Base-by-base conservation (phyloP, 257 asterid genomes). In the Thymus quinquecostatus region DNA sequence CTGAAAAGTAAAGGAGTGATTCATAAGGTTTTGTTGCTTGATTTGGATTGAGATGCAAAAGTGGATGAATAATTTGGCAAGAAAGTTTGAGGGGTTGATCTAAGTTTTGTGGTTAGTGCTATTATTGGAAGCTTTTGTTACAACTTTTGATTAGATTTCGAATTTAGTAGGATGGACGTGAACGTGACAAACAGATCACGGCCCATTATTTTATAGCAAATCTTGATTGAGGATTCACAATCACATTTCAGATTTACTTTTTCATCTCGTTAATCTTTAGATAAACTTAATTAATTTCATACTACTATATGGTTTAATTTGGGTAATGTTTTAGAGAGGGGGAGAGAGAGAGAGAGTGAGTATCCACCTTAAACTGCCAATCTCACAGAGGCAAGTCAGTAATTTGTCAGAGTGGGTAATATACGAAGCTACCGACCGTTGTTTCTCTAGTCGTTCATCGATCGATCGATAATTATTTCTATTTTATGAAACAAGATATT, bases 141-240 rank as follows among this genome's bases (percentile, higher is more conserved):
- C 5, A n/a, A 30, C 45, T 41, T 47, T 60, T 27, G 10, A 5
- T 33, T 4, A 63, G 13, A 34, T 12, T 70, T 50, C 33, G 21
- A 60, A 34, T 48, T 59, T 60, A 4, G 27, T 21, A 3, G 21
- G 10, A 1, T 61, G 14, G 51, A 70, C 59, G 67, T 59, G 60
- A 59, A 53, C 30, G 54, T 43, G 54, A 63, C 33, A 8, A 69
- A 47, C 69, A 64, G 57, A 64, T 45, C 69, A 29, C 45, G 6
- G 13, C 30, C 33, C 40, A 54, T 43, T 33, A 36, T 34, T 68
- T 40, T 54, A 28, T 55, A 33, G 34, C 73, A 36, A 13, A 56
- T 57, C 63, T 56, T 29, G 44, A 69, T 69, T 43, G 32, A 28
- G 6, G 32, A 11, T 55, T 63, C 40, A 43, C 55, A 63, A 63